Percentiles rank a stretch among this genome's conserved stretches.
Evolutionary conservation across 1,284 basidiomycete genomes (phyloP).

Genomic region (Trichosporon asahii): DNA sequence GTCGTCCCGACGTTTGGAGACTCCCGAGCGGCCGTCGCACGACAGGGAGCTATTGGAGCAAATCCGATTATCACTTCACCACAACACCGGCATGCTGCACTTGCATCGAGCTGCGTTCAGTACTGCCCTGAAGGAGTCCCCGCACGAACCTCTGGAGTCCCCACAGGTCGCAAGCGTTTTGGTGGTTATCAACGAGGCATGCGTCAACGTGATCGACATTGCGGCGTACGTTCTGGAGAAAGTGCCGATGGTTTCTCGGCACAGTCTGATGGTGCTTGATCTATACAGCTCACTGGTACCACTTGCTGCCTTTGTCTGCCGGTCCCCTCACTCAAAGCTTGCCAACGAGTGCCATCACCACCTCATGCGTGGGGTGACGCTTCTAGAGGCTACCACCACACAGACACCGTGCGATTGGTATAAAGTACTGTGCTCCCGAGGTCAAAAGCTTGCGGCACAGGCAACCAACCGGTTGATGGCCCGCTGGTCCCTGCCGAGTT

Average conservation of each 20-base stretch:
- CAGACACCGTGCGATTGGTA: neutral
- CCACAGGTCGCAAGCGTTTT: neutral
- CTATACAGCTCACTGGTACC: neutral
- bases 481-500: neutral
- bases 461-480: neutral
- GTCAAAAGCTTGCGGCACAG: neutral
- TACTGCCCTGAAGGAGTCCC: neutral
- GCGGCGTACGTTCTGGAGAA: neutral
- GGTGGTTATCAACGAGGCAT: neutral
- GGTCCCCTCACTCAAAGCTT: neutral
- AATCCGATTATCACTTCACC: neutral
- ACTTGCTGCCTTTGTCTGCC: neutral
- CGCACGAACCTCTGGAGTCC: neutral
- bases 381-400: neutral
- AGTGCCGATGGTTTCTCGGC: neutral
- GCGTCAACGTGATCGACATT: constrained; percentile 4
- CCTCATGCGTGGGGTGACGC: neutral
- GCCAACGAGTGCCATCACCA: constrained; percentile 3
- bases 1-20: neutral
- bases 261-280: neutral
- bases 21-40: neutral
- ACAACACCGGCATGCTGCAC: constrained; percentile 8
- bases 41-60: neutral
- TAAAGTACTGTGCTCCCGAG: neutral
- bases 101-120: constrained; percentile 2